Evolutionary conservation across 2,329 filamentous ascomycete species (phyloP).

Genomic region (Botrytis byssoidea): DNA sequence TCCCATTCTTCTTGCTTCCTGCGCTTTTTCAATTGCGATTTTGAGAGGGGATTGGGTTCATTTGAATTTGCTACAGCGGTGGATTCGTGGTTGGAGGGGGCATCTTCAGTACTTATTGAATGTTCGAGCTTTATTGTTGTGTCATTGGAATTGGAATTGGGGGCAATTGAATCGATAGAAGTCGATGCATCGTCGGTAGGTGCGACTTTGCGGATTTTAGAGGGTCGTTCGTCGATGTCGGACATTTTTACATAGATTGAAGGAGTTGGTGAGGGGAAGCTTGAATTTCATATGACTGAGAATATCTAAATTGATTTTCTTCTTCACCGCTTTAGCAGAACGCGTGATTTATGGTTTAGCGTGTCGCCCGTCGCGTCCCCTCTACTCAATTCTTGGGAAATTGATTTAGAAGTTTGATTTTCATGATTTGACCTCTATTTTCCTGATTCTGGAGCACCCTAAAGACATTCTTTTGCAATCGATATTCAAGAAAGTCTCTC

Average conservation of each 20-base stretch:
- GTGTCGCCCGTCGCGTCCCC: conserved; percentile 14
- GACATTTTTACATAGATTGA: conserved; percentile 13
- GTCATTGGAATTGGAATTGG: not conserved
- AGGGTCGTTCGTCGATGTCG: conserved; percentile 20
- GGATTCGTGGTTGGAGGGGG: not conserved
- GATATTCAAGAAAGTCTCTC: conserved; percentile 1
- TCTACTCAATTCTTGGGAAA: not conserved
- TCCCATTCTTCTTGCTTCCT: conserved; percentile 74
- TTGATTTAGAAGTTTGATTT: not conserved
- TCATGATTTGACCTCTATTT: not conserved
- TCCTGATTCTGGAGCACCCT: not conserved
- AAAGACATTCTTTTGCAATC: not conserved
- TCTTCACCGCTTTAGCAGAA: conserved; percentile 15
- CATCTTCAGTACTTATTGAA: not conserved
- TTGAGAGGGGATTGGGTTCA: conserved; percentile 57
- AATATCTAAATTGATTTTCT: conserved; percentile 13
- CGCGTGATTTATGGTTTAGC: not conserved
- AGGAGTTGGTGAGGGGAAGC: not conserved
- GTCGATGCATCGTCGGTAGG: not conserved
- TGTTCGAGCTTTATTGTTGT: not conserved
- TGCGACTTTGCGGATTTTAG: conserved; percentile 20
- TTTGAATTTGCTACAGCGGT: not conserved
- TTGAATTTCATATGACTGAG: not conserved
- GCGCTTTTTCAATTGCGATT: conserved; percentile 81
- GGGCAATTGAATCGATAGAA: not conserved